Base-by-base conservation (phyloP, 2,329 filamentous ascomycete species). In the Arachnopeziza araneosa region DNA sequence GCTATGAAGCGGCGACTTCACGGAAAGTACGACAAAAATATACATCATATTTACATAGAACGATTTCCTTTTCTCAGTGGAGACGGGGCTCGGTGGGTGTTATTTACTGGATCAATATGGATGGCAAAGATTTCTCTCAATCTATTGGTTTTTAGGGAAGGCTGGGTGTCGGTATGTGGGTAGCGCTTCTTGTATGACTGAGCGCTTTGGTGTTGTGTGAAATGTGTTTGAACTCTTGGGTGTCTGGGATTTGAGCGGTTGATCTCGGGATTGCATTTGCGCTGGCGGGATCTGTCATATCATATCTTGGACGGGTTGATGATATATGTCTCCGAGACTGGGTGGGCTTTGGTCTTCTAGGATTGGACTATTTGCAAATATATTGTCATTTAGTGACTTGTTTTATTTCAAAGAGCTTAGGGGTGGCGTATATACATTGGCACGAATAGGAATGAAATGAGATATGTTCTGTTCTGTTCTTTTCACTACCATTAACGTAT, bases 1-100 rank as follows among this genome's bases (percentile, higher is more conserved):
- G 64, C 65, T 52, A 61, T 63, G 71, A 71, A 72, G 69, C 70
- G 70, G 71, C 65, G 69, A 68, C 71, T 71, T 72, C 69, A 68
- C 60, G 58, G 60, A 67, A 65, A 67, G 64, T 66, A 64, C 68
- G 68, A 69, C 68, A 70, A 68, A n/a, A 63, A 70, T 62, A 70
- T 63, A 68, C 63, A 69, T 64, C 65, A 63, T 61, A 66, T 63
- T 66, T 67, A 71, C 66, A 72, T 71, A 73, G 68, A 71, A 68
- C 66, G 69, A 71, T 70, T 71, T 69, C 64, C 63, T 67, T 70
- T 70, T 63, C 58, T 66, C 60, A 59, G 53, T 57, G 62, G 67
- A 69, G 64, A 68, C 52, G 52, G 66, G 61, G 60, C 55, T 64
- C 54, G 59, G 59, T 61, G 68, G 68, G 68, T 71, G 69, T 69